These are phyloP conservation scores for Saccharum officinarum DNA, from an alignment of 176 grass and related monocot species.

Conservation along the genomic window DNA sequence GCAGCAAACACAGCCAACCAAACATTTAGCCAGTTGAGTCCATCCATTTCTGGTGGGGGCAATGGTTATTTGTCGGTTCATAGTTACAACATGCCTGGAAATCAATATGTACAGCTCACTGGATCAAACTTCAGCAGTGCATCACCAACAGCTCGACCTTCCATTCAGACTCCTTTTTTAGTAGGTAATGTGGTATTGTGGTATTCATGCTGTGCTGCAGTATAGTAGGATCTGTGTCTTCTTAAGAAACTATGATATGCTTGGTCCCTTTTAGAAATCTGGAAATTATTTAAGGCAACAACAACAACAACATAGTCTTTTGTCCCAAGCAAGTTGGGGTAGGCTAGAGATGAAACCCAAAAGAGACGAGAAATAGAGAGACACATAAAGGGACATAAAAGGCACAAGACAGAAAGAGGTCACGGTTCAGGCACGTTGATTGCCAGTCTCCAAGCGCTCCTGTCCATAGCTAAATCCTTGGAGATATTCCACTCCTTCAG, in stretches of 20 bases:
- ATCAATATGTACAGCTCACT: constrained; percentile 67
- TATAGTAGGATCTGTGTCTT: background rate
- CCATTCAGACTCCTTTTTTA: constrained; percentile 79
- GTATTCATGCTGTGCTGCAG: background rate
- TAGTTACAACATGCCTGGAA: constrained; percentile 70
- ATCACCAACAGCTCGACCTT: constrained; percentile 50
- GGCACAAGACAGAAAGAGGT: too few species aligned
- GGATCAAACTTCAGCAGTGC: constrained; percentile 63
- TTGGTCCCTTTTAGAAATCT: background rate
- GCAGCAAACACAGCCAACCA: constrained; percentile 63
- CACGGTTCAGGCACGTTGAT: too few species aligned
- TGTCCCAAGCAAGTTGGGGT: too few species aligned
- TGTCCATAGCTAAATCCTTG: too few species aligned
- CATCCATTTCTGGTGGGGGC: constrained; percentile 56
- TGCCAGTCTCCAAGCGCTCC: too few species aligned
- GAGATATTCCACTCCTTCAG: too few species aligned
- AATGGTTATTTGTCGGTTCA: constrained; percentile 58
- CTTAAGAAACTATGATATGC: background rate
- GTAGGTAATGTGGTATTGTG: constrained; percentile 52
- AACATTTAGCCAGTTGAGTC: constrained; percentile 65
- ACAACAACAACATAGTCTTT: too few species aligned
- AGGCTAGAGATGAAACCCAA: too few species aligned
- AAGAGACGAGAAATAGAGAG: too few species aligned
- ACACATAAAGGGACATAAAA: too few species aligned
- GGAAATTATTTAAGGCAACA: background rate